These are phyloP conservation scores for Ustilago hordei DNA, from an alignment of 1,284 basidiomycete species.

Conservation along the genomic window DNA sequence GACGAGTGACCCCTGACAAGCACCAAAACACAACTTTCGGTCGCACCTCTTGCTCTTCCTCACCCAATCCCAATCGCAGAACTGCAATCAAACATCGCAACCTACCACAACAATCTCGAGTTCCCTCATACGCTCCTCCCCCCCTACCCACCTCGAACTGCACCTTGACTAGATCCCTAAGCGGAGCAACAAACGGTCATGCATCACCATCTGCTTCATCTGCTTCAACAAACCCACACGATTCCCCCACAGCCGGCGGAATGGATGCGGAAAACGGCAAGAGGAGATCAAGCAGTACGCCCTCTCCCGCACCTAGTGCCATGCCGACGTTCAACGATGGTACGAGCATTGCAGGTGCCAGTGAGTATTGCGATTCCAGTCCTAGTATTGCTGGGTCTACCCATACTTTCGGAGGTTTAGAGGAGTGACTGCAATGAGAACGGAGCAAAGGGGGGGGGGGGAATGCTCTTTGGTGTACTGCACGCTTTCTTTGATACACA, in stretches of 20 bases:
- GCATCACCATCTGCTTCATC: neutral
- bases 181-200: neutral
- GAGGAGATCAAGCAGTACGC: slow-evolving; percentile 15
- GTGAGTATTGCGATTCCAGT: slow-evolving; percentile 17
- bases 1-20: no score
- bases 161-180: neutral
- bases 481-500: no score
- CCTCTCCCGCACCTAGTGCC: neutral
- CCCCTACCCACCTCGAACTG: neutral
- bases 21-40: neutral
- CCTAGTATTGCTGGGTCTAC: slow-evolving; percentile 18
- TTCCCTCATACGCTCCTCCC: slow-evolving; percentile 22
- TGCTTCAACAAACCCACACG: slow-evolving; percentile 4
- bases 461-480: no score
- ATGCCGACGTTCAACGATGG: slow-evolving; percentile 4
- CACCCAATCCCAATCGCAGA: neutral
- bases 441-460: no score
- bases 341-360: neutral
- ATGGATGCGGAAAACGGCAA: neutral
- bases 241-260: neutral
- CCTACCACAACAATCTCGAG: slow-evolving; percentile 18
- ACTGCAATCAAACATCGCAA: neutral
- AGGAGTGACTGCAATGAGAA: slow-evolving; percentile 4
- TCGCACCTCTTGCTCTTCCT: neutral
- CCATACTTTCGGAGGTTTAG: slow-evolving; percentile 42